Conservation (phyloP, 495 filamentous ascomycete species). For the Aspergillus sclerotiicarbonarius region DNA sequence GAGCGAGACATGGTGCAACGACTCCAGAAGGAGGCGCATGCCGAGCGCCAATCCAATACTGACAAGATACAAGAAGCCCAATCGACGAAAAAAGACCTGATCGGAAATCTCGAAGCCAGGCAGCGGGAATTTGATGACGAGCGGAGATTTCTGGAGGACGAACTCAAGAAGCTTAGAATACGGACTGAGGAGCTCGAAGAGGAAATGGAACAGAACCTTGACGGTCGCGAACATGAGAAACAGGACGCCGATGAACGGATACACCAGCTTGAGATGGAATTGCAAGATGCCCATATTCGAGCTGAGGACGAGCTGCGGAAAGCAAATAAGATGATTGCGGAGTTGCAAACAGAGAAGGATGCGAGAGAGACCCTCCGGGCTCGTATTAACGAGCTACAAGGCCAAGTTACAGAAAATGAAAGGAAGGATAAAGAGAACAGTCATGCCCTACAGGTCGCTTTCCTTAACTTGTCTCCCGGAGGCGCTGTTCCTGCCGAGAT, state of each 20-base stretch:
- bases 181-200: constrained; percentile 86
- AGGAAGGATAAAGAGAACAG: constrained; percentile 52
- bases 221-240: constrained; percentile 75
- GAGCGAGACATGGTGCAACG: constrained; percentile 59
- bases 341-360: constrained; percentile 54
- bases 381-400: constrained; percentile 51
- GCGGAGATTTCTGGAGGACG: constrained; percentile 72
- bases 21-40: constrained; percentile 62
- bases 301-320: constrained; percentile 57
- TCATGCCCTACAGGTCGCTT: constrained; percentile 58
- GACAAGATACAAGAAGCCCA: constrained; percentile 75
- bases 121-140: constrained; percentile 86
- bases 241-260: constrained; percentile 65
- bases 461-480: constrained; percentile 59
- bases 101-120: constrained; percentile 90
- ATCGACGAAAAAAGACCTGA: constrained; percentile 89
- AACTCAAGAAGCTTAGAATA: constrained; percentile 69
- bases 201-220: constrained; percentile 81
- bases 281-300: constrained; percentile 59
- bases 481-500: constrained; percentile 57
- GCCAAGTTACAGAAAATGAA: constrained; percentile 40
- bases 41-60: constrained; percentile 62
- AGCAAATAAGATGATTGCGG: constrained; percentile 52
- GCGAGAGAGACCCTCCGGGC: constrained; percentile 42
- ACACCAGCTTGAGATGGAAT: constrained; percentile 64